Base-by-base conservation (phyloP, 495 filamentous ascomycete genomes). In the Xylaria flabelliformis region DNA sequence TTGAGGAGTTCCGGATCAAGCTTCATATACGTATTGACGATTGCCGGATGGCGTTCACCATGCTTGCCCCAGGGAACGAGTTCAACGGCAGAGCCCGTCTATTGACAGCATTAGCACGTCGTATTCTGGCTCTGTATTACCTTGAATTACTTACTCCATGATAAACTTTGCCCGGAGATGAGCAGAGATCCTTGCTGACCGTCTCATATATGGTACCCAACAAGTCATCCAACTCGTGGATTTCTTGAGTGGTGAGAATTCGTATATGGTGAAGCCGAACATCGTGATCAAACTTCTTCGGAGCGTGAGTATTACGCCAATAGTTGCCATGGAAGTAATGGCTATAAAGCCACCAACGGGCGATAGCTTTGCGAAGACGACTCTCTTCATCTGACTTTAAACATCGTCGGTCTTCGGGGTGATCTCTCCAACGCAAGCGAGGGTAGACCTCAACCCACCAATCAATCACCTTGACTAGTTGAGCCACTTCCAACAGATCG, bases 361-460 rank as follows among this genome's bases (percentile, higher is more conserved):
- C 94, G 68, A 94, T 77, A 1, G 90, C 91, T 53, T 86, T 85
- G 6, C 92, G 88, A n/a, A 94, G 71, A 6, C 87, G 84, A 32
- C 83, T 81, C 24, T 86, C 83, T 77, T 94, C 93, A 15, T 83
- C 70, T 2, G 72, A 62, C 0, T 77, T 86, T 12, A 95, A 83
- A 4, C 88, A 84, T 15, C 93, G 90, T n/a, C 91, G 88, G 63
- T 87, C 81, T 67, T 87, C 84, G 42, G 84, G 91, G 58, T 88
- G 81, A 10, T 84, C 73, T 41, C 85, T 85, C 90, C 92, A 95
- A 70, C 90, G 89, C 72, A 91, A 86, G 64, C 88, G 82, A 4
- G 92, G 92, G 78, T 92, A 95, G 48, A 83, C 72, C 73, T 88
- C 86, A 67, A 91, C 81, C 73, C 78, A 80, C 75, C 85, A 86